Evolutionary conservation across 2,329 filamentous ascomycete genomes (phyloP), one percentile per base, ranked within the genome.

Genomic region (Aureobasidium pullulans): DNA sequence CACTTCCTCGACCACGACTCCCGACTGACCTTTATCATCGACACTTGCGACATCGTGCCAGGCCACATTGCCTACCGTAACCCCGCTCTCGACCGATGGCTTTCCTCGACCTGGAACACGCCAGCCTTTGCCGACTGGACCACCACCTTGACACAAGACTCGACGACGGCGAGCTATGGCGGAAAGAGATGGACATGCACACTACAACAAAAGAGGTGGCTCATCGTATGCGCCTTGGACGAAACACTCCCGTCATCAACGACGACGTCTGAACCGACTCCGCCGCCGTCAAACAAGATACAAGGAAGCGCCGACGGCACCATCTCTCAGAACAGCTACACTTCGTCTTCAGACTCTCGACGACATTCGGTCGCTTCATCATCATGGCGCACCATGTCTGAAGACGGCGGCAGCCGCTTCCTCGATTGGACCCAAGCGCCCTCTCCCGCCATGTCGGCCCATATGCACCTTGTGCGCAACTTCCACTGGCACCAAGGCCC

Each of bases 401-500:
- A 60, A 2, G 57, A 53, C 5, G 57, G 57, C 23, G 15, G 6
- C 15, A 37, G 39, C 36, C 57, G 47, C 31, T 50, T 44, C 31
- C 40, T 60, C 40, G 57, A 60, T 31, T 60, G 57, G 57, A 53
- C 49, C 1, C 47, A 44, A 19, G 6, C 19, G 2, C 48, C 47
- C 6, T 42, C 23, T 23, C 23, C 57, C 23, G 32, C 37, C 23
- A 49, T 60, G 31, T 47, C 57, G 11, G 19, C 57, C 6, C 57
- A 60, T 23, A 54, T 60, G 32, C 47, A 60, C n/a, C 65, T 66
- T 34, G 54, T 71, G 9, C 63, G 64, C 28, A 63, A 60, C 36
- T 64, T 66, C 48, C 64, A 69, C 60, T 72, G 69, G 69, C 57
- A 63, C 5, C 57, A 64, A 10, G 70, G 67, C 1, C 31, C 52